These are phyloP conservation scores for Lasiodiplodia sp. DNA, from an alignment of 2,329 filamentous ascomycete species.

Conservation along the genomic window DNA sequence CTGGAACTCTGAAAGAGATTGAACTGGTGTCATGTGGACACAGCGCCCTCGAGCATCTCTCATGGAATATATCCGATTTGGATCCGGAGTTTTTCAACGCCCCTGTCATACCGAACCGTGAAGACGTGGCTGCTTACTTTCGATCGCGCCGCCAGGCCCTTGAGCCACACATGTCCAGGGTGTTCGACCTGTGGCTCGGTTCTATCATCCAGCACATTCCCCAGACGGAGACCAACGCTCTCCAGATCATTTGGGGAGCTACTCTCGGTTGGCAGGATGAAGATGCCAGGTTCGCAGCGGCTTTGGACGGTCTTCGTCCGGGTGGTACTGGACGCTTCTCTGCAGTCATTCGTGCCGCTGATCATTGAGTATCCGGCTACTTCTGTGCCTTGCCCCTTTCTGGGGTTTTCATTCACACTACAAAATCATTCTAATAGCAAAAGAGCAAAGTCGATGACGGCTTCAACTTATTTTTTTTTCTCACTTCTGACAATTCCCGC, in stretches of 20 bases:
- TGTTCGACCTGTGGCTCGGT: slow-evolving; percentile 46
- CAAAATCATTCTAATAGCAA: not conserved
- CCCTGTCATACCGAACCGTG: slow-evolving; percentile 33
- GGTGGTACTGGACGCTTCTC: slow-evolving; percentile 54
- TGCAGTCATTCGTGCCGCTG: slow-evolving; percentile 32
- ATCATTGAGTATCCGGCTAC: not conserved
- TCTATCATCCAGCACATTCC: slow-evolving; percentile 50
- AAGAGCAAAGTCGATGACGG: not conserved
- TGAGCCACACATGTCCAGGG: slow-evolving; percentile 46
- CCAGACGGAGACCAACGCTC: slow-evolving; percentile 40
- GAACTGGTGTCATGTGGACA: slow-evolving; percentile 70
- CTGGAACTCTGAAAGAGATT: slow-evolving; percentile 51
- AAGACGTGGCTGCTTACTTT: slow-evolving; percentile 28
- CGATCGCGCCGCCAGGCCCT: slow-evolving; percentile 40
- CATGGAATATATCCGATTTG: slow-evolving; percentile 44
- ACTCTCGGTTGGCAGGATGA: slow-evolving; percentile 42
- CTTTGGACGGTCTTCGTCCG: slow-evolving; percentile 50
- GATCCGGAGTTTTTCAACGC: slow-evolving; percentile 34
- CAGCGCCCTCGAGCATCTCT: slow-evolving; percentile 32
- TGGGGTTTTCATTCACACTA: not conserved
- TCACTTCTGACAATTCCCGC: not conserved
- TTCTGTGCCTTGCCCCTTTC: not conserved
- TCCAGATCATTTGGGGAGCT: slow-evolving; percentile 44
- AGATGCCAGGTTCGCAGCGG: slow-evolving; percentile 45
- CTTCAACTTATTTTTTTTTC: not conserved